Base-by-base conservation (phyloP, 2,329 filamentous ascomycete species). In the Neonectria faginata region DNA sequence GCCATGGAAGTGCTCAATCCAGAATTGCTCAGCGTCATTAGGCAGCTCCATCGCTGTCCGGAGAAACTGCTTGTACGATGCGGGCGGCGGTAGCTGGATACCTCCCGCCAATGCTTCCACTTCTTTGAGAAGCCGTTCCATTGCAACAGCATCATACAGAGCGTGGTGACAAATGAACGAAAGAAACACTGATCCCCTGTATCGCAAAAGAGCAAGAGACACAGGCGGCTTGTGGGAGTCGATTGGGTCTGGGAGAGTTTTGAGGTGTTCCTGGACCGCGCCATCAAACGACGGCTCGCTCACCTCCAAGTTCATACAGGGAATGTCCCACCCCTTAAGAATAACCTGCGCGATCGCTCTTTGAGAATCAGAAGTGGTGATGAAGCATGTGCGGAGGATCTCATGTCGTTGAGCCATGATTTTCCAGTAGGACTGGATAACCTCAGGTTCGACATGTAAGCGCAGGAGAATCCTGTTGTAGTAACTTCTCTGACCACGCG, bases 101-200 rank as follows among this genome's bases (percentile, higher is more conserved):
- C 83, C 84, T 1, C 76, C 65, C 36, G 90, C 88, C 3, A 87
- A 67, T 2, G 81, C 75, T 71, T 96, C 89, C 1, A 97, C 81
- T 72, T 97, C 94, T 0, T 86, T 77, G 25, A 95, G 84, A 0
- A 97, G 81, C 9, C 84, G 82, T 1, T 84, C 81, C 73, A 97
- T 91, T 0, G 93, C 93, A 39, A 91, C 88, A 0, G 91, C 94
- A 78, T 97, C 94, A 71, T 97, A 97, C 0, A 97, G 81, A 2
- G 93, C 92, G 78, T 97, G 94, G 71, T 97, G 94, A 70, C 82
- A 89, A 41, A 83, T 77, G 53, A 85, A 85, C 0, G 81, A 89
- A 1, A 84, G 71, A 47, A 83, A 84, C 0, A 62, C 55, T 0
- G 66, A 73, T 0, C 70, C 74, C 6, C 71, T 70, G 1, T 77